phyloP scores from a whole-genome alignment of 768 basidiomycete species.

The Leccinum barrowsii region DNA sequence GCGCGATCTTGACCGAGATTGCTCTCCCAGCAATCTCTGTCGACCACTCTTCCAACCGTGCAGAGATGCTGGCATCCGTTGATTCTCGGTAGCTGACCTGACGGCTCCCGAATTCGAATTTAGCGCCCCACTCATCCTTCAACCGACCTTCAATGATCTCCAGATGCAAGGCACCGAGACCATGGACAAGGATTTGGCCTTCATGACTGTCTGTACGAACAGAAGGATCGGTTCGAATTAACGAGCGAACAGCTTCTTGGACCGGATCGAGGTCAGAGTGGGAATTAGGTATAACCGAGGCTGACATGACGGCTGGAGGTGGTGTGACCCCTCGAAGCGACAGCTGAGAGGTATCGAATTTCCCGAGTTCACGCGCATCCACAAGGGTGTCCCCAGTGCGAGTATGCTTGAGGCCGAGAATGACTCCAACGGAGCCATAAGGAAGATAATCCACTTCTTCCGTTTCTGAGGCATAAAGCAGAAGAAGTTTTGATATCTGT shows the following conservation, averaged over 20 bases:
- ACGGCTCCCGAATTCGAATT: constrained; percentile 73
- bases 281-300: constrained; percentile 75
- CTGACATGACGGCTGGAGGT: constrained; percentile 83
- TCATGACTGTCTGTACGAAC: constrained; percentile 77
- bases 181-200: constrained; percentile 80
- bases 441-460: constrained; percentile 78
- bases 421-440: constrained; percentile 80
- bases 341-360: constrained; percentile 32
- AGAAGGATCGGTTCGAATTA: constrained; percentile 88
- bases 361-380: constrained; percentile 41
- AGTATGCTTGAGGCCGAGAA: constrained; percentile 78
- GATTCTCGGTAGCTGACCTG: constrained; percentile 81
- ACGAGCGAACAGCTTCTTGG: constrained; percentile 65
- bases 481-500: constrained; percentile 66
- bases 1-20: constrained; percentile 46
- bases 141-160: constrained; percentile 85
- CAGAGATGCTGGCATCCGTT: constrained; percentile 23
- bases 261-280: constrained; percentile 77
- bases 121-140: constrained; percentile 72
- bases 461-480: constrained; percentile 73
- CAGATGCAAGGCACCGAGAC: constrained; percentile 82
- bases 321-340: constrained; percentile 63
- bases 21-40: constrained; percentile 60
- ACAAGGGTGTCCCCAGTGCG: constrained; percentile 86
- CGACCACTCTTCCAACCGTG: constrained; percentile 48